phyloP scores from a whole-genome alignment of 495 filamentous ascomycete genomes.

The Staphylotrichum longicolle region DNA sequence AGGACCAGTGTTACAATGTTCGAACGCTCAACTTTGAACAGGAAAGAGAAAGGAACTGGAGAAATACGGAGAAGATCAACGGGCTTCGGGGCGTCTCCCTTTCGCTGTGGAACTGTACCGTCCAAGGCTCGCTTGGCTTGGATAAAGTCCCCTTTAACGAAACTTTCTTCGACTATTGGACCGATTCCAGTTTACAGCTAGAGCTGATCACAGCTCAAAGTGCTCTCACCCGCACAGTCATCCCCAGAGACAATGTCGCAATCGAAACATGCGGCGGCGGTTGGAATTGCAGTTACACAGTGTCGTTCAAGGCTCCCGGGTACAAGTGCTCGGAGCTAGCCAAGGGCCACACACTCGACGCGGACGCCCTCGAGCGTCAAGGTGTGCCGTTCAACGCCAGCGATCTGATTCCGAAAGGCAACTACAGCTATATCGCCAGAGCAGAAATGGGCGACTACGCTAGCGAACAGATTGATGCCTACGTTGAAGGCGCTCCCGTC shows the following conservation, averaged over 20 bases:
- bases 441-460: conserved; percentile 2
- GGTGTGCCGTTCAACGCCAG: conserved; percentile 26
- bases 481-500: too few relatives aligned
- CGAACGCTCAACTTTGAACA: conserved; percentile 34
- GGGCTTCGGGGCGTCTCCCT: conserved; percentile 21
- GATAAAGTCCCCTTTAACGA: conserved; percentile 23
- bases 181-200: conserved; percentile 18
- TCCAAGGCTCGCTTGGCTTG: conserved; percentile 12
- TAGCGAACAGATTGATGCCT: too few relatives aligned
- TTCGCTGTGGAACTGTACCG: conserved; percentile 28
- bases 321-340: conserved; percentile 32
- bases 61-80: conserved; percentile 20
- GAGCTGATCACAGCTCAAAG: conserved; percentile 17
- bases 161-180: conserved; percentile 36
- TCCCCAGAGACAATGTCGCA: conserved; percentile 23
- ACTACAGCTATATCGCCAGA: conserved; percentile 23
- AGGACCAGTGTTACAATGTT: conserved; percentile 20
- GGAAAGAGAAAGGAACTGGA: conserved; percentile 32
- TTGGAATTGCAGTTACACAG: conserved; percentile 35
- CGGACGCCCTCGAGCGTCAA: background rate
- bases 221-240: conserved; percentile 18
- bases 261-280: conserved; percentile 31
- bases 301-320: conserved; percentile 28
- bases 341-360: background rate
- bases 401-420: conserved; percentile 26